Evolutionary conservation across 2,329 filamentous ascomycete genomes (phyloP).

Genomic region (Colletotrichum sp.): DNA sequence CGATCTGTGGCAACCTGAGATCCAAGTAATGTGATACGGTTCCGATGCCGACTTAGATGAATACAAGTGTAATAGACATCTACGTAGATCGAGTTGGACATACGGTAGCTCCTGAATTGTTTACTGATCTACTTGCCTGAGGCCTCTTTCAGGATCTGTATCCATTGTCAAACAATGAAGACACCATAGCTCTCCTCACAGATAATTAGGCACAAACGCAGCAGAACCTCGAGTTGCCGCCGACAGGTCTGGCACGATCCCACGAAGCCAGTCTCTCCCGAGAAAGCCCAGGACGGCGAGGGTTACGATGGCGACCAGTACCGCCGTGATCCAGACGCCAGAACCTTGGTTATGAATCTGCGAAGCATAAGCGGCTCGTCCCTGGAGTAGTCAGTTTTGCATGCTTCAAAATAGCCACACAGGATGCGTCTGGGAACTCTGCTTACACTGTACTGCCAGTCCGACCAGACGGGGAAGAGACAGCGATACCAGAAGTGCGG

Average conservation of each 20-base stretch:
- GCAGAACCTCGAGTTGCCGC: background rate
- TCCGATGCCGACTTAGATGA: background rate
- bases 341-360: background rate
- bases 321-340: background rate
- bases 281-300: background rate
- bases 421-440: background rate
- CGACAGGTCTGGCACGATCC: background rate
- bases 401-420: background rate
- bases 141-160: background rate
- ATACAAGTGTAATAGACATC: background rate
- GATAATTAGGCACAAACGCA: background rate
- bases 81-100: background rate
- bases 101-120: background rate
- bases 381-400: background rate
- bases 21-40: background rate
- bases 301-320: background rate
- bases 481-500: constrained; percentile 38
- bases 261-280: background rate
- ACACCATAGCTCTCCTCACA: background rate
- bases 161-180: background rate
- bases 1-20: background rate
- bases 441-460: constrained; percentile 39
- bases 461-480: constrained; percentile 36
- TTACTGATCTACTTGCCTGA: background rate
- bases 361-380: background rate